Percentiles rank a stretch among this genome's conserved stretches.
Conservation (phyloP, 2,329 filamentous ascomycete genomes). For the Didymella keratinophila region DNA sequence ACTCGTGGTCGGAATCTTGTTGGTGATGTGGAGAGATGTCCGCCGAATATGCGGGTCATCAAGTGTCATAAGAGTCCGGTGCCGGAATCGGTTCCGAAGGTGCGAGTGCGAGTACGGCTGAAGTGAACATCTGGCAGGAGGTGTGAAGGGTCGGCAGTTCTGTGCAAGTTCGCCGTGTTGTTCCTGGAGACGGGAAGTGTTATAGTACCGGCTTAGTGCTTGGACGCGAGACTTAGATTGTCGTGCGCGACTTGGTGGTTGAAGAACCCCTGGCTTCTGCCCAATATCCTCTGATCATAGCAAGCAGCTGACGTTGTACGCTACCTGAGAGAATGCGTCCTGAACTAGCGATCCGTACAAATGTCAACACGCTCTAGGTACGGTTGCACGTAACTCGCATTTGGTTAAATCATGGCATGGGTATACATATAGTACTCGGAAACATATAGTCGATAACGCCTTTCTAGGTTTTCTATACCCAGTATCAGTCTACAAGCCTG, state of each 20-base stretch:
- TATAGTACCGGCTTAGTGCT: not conserved
- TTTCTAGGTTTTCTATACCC: not conserved
- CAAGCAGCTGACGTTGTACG: not conserved
- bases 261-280: not conserved
- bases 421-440: not conserved
- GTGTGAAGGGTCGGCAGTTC: not conserved
- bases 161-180: not conserved
- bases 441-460: not conserved
- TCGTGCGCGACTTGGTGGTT: not conserved
- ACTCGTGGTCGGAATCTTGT: not conserved
- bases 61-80: not conserved
- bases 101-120: not conserved
- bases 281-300: not conserved
- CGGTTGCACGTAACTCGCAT: not conserved
- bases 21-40: slow-evolving; percentile 2
- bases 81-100: not conserved
- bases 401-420: not conserved
- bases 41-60: not conserved
- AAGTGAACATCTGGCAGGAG: not conserved
- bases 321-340: too few species aligned
- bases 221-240: too few species aligned
- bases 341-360: not conserved
- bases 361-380: not conserved
- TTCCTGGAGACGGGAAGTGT: not conserved
- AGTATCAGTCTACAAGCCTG: not conserved